Conservation (phyloP, 306 rosid genomes). For the Psophocarpus tetragonolobus region DNA sequence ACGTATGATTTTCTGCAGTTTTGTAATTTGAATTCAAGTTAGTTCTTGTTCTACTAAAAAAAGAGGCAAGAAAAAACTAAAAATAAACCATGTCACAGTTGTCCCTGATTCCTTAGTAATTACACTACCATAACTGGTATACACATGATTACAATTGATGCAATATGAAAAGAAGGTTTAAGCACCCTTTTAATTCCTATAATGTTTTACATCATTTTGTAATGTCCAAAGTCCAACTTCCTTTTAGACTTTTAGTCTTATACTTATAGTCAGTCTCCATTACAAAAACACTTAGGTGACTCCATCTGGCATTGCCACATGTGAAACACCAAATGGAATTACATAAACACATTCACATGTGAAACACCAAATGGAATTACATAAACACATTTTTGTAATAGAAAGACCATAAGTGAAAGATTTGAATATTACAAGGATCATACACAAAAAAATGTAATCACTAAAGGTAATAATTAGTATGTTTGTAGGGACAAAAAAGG, state of each 20-base stretch:
- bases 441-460: not conserved
- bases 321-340: not conserved
- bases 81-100: not conserved
- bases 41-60: not conserved
- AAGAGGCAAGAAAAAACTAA: not conserved
- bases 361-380: not conserved
- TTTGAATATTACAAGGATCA: not conserved
- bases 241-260: not conserved
- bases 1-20: conserved; percentile 70
- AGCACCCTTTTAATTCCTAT: not conserved
- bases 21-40: conserved; percentile 23
- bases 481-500: not conserved
- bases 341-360: not conserved
- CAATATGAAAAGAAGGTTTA: not conserved
- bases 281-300: not conserved
- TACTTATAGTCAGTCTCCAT: not conserved
- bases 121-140: not conserved
- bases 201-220: not conserved
- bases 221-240: not conserved
- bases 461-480: not conserved
- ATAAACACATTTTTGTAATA: not conserved
- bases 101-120: not conserved
- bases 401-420: not conserved
- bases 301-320: not conserved
- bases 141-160: not conserved